Evolutionary conservation across 495 filamentous ascomycete genomes (phyloP).

Genomic region (Tuber umbilicatum): DNA sequence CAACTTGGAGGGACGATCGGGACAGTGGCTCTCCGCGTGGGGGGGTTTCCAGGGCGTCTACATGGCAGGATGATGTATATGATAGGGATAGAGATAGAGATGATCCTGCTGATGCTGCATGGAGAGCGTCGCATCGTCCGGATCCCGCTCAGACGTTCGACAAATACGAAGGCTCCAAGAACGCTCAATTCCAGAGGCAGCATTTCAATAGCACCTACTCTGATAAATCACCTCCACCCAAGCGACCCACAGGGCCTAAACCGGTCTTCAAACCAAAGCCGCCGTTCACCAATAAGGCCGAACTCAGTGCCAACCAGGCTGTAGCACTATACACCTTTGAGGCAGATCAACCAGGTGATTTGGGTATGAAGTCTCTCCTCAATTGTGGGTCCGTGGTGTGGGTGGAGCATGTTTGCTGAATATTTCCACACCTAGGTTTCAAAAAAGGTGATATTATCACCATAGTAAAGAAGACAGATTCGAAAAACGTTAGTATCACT

Average conservation of each 20-base stretch:
- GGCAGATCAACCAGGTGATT: conserved; percentile 82
- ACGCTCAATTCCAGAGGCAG: conserved; percentile 34
- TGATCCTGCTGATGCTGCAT: conserved; percentile 19
- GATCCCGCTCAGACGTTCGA: conserved; percentile 48
- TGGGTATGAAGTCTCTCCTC: conserved; percentile 46
- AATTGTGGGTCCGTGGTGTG: background rate
- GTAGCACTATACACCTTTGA: conserved; percentile 89
- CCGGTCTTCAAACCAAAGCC: conserved; percentile 58
- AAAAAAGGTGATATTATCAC: conserved; percentile 97
- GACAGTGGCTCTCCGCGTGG: background rate
- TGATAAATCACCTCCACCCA: conserved; percentile 49
- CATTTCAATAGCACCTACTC: conserved; percentile 41
- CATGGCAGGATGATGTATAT: conserved; percentile 87
- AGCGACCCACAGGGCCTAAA: conserved; percentile 77
- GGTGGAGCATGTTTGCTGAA: conserved; percentile 13
- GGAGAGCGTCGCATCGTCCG: conserved; percentile 32
- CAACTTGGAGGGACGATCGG: conserved; percentile 14
- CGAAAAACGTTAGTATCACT: conserved; percentile 34
- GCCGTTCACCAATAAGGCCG: conserved; percentile 53
- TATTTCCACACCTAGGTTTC: conserved; percentile 50
- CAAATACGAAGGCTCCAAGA: conserved; percentile 30
- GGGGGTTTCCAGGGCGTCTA: conserved; percentile 39
- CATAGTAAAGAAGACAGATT: conserved; percentile 91
- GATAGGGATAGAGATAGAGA: conserved; percentile 49
- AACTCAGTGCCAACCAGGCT: conserved; percentile 72